phyloP scores from a whole-genome alignment of 2,329 filamentous ascomycete genomes.

The Stachybotrys elegans region DNA sequence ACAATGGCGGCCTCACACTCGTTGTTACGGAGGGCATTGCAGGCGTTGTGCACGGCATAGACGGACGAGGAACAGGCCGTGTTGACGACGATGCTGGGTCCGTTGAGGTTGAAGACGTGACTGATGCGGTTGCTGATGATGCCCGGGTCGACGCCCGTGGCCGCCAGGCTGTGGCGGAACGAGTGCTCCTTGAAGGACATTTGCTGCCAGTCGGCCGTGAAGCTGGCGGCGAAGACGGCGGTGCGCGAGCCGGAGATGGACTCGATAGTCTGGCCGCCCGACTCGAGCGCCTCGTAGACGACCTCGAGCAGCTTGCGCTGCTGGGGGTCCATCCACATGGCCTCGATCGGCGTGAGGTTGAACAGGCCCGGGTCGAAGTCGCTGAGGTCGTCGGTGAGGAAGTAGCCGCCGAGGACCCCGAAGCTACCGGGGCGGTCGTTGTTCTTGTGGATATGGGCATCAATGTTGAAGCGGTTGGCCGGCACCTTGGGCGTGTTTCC shows the following conservation, averaged over 20 bases:
- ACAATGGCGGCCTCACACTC: constrained; percentile 30
- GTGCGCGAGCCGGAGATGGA: constrained; percentile 1
- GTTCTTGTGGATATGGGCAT: constrained; percentile 25
- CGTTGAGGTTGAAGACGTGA: constrained; percentile 30
- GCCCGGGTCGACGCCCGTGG: constrained; percentile 21
- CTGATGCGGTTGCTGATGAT: constrained; percentile 30
- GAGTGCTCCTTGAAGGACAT: constrained; percentile 1
- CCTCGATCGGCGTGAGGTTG: constrained; percentile 27
- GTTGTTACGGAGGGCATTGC: constrained; percentile 21
- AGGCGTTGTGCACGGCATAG: constrained; percentile 16
- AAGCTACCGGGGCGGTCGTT: constrained; percentile 17
- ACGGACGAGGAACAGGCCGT: constrained; percentile 32
- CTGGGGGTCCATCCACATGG: constrained; percentile 31
- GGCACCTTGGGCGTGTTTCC: constrained; percentile 5
- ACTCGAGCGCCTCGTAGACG: constrained; percentile 31
- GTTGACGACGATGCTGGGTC: constrained; percentile 23
- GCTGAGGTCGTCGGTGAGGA: constrained; percentile 16
- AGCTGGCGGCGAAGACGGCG: constrained; percentile 3
- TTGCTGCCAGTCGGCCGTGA: constrained; percentile 3
- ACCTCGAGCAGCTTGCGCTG: constrained; percentile 31
- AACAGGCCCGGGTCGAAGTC: constrained; percentile 31
- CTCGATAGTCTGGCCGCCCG: constrained; percentile 21
- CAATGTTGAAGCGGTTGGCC: constrained; percentile 17
- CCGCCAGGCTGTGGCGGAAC: constrained; percentile 5
- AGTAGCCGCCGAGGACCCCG: constrained; percentile 13